Percentiles rank a stretch among this genome's conserved stretches.
phyloP scores from a whole-genome alignment of 1,284 basidiomycete genomes.

The Termitomyces sp. region DNA sequence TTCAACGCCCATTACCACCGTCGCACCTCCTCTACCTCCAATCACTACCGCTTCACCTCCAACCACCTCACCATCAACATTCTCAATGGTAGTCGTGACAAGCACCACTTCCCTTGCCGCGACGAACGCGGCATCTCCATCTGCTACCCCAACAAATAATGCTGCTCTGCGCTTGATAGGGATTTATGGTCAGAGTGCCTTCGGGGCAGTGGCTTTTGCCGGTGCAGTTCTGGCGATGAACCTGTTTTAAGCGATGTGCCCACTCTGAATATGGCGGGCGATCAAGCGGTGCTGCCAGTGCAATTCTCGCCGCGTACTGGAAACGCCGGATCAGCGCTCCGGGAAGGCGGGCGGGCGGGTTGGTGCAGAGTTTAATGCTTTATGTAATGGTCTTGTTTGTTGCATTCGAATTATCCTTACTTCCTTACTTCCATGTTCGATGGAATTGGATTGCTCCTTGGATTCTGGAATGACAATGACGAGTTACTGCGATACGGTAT shows the following conservation, averaged over 20 bases:
- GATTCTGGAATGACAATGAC: background rate
- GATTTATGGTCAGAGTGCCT: background rate
- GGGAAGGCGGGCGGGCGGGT: background rate
- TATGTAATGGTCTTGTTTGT: background rate
- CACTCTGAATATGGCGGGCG: background rate
- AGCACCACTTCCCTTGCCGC: background rate
- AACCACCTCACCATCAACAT: background rate
- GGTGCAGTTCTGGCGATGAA: background rate
- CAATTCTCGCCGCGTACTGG: background rate
- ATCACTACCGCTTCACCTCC: background rate
- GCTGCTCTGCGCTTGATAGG: background rate
- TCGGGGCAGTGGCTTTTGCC: background rate
- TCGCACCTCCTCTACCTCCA: background rate
- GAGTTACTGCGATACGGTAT: background rate
- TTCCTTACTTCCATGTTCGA: background rate
- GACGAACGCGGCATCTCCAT: background rate
- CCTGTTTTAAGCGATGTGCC: background rate
- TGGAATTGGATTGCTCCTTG: background rate
- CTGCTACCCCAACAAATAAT: background rate
- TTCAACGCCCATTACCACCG: too few relatives aligned
- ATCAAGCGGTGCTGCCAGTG: background rate
- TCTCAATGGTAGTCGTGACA: background rate
- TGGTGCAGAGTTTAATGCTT: background rate
- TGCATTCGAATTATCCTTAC: background rate
- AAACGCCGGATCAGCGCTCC: background rate